phyloP scores from a whole-genome alignment of 371 early-diverging fungal genomes.

The Mucor plumbeus region DNA sequence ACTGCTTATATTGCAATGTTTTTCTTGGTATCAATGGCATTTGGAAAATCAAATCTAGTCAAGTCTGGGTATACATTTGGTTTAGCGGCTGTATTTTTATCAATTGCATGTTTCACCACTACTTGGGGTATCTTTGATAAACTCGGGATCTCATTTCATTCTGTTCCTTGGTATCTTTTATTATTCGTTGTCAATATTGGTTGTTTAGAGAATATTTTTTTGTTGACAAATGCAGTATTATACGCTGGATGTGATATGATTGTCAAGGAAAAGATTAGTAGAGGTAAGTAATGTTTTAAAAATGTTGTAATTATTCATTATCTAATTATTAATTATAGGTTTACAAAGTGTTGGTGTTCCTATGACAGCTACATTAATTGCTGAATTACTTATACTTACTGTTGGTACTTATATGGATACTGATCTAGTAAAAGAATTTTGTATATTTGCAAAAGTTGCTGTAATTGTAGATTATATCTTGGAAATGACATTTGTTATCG shows the following conservation, averaged over 20 bases:
- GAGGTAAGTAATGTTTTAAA: slow-evolving; percentile 32
- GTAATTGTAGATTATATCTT: slow-evolving; percentile 73
- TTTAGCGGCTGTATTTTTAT: slow-evolving; percentile 60
- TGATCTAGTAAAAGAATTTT: slow-evolving; percentile 72
- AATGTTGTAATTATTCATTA: background rate
- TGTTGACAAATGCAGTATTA: slow-evolving; percentile 72
- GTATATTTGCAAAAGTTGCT: slow-evolving; percentile 68
- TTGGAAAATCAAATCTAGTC: slow-evolving; percentile 69
- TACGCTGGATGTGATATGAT: slow-evolving; percentile 70
- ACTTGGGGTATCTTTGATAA: slow-evolving; percentile 37
- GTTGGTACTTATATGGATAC: slow-evolving; percentile 62
- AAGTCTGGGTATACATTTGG: slow-evolving; percentile 78
- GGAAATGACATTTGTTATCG: slow-evolving; percentile 75
- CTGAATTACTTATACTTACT: slow-evolving; percentile 58
- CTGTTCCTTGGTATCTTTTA: slow-evolving; percentile 62
- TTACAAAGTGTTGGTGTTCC: slow-evolving; percentile 66
- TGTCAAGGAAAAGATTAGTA: slow-evolving; percentile 72
- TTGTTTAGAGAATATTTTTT: slow-evolving; percentile 75
- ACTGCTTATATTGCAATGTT: slow-evolving; percentile 43
- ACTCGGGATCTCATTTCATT: slow-evolving; percentile 29
- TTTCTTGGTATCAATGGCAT: slow-evolving; percentile 66
- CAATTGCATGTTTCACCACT: slow-evolving; percentile 37
- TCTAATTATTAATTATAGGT: slow-evolving; percentile 33
- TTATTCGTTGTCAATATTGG: slow-evolving; percentile 73
- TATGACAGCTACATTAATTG: slow-evolving; percentile 64